Conservation (phyloP, 129 eudicot genomes). For the Flaveria brownii region DNA sequence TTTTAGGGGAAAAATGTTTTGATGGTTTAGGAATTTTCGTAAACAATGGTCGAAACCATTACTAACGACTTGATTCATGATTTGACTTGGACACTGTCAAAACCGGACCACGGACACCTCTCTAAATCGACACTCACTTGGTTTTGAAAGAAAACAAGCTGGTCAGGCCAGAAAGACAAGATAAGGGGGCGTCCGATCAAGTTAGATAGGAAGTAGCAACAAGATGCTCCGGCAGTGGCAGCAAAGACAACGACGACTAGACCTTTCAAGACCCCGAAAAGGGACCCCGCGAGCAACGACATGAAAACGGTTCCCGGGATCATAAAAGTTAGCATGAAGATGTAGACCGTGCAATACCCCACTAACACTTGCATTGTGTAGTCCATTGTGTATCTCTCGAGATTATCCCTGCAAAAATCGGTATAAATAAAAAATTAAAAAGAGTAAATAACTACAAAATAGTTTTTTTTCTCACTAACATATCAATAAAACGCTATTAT, state of each 20-base stretch:
- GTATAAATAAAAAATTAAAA: too few relatives aligned
- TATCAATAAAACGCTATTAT: too few relatives aligned
- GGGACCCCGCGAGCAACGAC: constrained; percentile 89
- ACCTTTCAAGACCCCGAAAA: constrained; percentile 72
- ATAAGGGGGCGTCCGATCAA: constrained; percentile 73
- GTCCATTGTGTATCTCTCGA: constrained; percentile 78
- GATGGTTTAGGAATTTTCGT: too few relatives aligned
- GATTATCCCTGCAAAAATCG: constrained; percentile 52
- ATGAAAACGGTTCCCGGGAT: constrained; percentile 86
- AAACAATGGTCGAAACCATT: too few relatives aligned
- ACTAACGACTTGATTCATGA: too few relatives aligned
- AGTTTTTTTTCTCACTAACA: too few relatives aligned
- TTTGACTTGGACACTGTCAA: too few relatives aligned
- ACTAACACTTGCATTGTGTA: constrained; percentile 71
- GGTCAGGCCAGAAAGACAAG: constrained; percentile 74
- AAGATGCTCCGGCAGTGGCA: constrained; percentile 88
- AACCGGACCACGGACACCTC: too few relatives aligned
- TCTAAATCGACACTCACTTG: constrained; percentile 42
- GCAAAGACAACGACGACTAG: constrained; percentile 65
- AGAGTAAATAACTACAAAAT: too few relatives aligned
- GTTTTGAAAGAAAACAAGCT: constrained; percentile 63
- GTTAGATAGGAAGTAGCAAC: constrained; percentile 74
- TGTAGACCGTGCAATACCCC: constrained; percentile 66
- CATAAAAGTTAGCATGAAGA: constrained; percentile 91
- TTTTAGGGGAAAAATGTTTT: too few relatives aligned